Conservation (phyloP, 768 basidiomycete species). For the Psilocybe sp. region DNA sequence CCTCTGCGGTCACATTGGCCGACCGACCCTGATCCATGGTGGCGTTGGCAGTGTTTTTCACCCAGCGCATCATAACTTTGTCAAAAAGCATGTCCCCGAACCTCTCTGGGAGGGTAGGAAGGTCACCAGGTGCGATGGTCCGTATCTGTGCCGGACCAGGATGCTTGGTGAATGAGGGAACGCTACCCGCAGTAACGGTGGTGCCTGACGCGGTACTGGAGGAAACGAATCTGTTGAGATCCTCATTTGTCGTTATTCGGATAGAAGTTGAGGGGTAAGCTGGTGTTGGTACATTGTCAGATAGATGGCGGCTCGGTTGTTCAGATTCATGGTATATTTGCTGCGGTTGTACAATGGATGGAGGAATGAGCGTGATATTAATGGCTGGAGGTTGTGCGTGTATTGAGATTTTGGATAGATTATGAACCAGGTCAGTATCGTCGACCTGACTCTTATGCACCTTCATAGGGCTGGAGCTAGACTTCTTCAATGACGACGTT, state of each 20-base stretch:
- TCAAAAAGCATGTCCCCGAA: conserved; percentile 91
- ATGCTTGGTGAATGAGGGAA: conserved; percentile 83
- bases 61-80: conserved; percentile 81
- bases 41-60: conserved; percentile 51
- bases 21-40: conserved; percentile 25
- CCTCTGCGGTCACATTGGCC: conserved; percentile 35
- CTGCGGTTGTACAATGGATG: conserved; percentile 8
- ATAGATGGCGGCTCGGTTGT: conserved; percentile 11
- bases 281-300: conserved; percentile 28
- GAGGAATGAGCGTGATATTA: conserved; percentile 20
- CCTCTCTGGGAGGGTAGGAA: conserved; percentile 70
- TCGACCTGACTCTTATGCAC: conserved; percentile 14
- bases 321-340: conserved; percentile 8
- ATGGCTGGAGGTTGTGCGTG: conserved; percentile 20
- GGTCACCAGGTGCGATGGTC: conserved; percentile 77
- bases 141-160: conserved; percentile 75
- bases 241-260: conserved; percentile 55
- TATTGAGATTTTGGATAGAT: conserved; percentile 24
- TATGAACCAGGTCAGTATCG: conserved; percentile 19
- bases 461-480: conserved; percentile 22
- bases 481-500: conserved; percentile 11
- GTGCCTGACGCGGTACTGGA: conserved; percentile 82
- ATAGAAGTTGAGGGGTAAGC: conserved; percentile 52
- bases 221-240: conserved; percentile 87
- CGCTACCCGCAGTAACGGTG: conserved; percentile 67